A percentile compares a stretch with the other conserved stretches of the same genome.
Conservation (phyloP, 345 rosid genomes). For the Combretum micranthum region DNA sequence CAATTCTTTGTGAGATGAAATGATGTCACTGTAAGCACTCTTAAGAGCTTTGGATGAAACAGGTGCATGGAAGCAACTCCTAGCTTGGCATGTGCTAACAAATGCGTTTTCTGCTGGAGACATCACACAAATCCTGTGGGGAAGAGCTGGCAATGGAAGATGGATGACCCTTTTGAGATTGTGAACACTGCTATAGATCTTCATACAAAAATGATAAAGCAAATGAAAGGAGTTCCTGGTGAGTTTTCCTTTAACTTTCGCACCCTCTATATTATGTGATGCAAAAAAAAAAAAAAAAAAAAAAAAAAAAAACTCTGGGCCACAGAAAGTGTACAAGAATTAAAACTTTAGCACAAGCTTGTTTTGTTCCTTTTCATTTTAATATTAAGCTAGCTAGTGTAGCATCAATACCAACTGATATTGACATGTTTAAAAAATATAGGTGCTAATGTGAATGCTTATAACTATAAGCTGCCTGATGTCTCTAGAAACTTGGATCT, state of each 20-base stretch:
- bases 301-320: background rate
- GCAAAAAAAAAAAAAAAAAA: no score
- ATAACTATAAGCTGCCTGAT: no score
- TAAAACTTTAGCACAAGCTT: background rate
- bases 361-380: background rate
- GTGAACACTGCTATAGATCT: constrained; percentile 79
- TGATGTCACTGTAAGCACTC: background rate
- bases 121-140: constrained; percentile 99
- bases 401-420: no score
- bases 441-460: no score
- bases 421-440: no score
- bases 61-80: constrained; percentile 99
- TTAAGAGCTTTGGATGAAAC: constrained; percentile 7
- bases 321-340: no score
- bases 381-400: background rate
- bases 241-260: constrained; percentile 11
- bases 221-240: constrained; percentile 99
- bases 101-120: constrained; percentile 99
- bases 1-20: no score
- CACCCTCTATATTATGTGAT: background rate
- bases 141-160: constrained; percentile 98
- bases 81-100: constrained; percentile 97
- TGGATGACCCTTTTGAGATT: constrained; percentile 91
- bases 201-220: constrained; percentile 89
- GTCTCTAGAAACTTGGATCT: no score